phyloP scores from a whole-genome alignment of 768 basidiomycete genomes.

The Hypholoma sublateritium region DNA sequence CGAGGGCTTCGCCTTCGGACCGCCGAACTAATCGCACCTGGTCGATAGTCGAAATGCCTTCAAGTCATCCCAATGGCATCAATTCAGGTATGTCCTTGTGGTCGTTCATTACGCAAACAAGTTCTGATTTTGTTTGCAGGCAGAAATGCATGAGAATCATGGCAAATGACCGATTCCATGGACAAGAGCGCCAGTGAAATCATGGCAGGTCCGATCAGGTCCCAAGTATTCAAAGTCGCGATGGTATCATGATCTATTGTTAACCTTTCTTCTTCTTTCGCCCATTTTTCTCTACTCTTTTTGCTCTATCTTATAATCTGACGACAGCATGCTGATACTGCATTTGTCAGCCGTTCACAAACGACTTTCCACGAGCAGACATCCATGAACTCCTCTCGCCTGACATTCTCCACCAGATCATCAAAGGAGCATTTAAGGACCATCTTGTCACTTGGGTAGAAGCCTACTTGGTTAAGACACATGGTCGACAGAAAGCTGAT shows the following conservation, averaged over 20 bases:
- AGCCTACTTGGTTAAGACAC: constrained; percentile 22
- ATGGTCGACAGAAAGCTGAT: constrained; percentile 19
- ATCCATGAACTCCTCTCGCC: constrained; percentile 31
- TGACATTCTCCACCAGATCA: constrained; percentile 32
- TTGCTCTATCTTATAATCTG: too few species aligned
- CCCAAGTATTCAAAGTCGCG: too few species aligned
- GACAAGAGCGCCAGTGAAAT: constrained; percentile 38
- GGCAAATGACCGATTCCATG: constrained; percentile 36
- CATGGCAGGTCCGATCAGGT: constrained; percentile 38
- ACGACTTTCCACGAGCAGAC: constrained; percentile 30
- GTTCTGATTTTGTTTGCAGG: constrained; percentile 8
- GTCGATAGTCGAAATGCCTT: constrained; percentile 22
- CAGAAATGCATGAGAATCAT: constrained; percentile 38
- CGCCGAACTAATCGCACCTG: constrained; percentile 28
- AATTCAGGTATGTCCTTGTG: constrained; percentile 4
- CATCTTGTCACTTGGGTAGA: constrained; percentile 38
- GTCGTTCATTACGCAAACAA: background rate
- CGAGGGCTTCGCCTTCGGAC: constrained; percentile 14
- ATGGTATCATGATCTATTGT: too few species aligned
- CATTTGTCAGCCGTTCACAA: constrained; percentile 30
- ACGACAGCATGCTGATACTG: too few species aligned
- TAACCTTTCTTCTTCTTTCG: too few species aligned
- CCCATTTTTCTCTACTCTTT: too few species aligned
- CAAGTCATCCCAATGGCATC: constrained; percentile 1
- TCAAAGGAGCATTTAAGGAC: background rate